Evolutionary conservation across 352 stramenopile genomes (phyloP).

Genomic region (Elongisporangium anandrum): DNA sequence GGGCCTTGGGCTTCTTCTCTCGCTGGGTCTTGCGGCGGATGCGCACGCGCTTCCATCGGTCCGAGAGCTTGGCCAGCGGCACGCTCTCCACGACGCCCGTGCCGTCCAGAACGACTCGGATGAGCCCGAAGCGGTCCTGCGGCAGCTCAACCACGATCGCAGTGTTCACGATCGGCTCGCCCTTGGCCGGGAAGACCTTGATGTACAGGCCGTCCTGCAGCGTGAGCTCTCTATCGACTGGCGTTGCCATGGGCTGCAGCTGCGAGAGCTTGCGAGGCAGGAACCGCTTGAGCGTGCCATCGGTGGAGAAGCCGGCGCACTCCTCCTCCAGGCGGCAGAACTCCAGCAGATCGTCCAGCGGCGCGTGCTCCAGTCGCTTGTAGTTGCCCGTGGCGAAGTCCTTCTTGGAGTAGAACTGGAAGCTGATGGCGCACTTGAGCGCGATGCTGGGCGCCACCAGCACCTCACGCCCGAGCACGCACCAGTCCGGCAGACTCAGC

Average conservation of each 20-base stretch:
- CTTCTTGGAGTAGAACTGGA: slow-evolving; percentile 73
- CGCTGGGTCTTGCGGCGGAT: slow-evolving; percentile 29
- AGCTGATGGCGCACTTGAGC: slow-evolving; percentile 57
- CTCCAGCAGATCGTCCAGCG: slow-evolving; percentile 47
- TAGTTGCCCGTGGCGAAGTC: slow-evolving; percentile 75
- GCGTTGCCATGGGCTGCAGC: slow-evolving; percentile 41
- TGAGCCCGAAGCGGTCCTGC: slow-evolving; percentile 50
- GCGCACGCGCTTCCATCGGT: slow-evolving; percentile 60
- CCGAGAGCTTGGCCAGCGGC: slow-evolving; percentile 46
- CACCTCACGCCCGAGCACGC: slow-evolving; percentile 55
- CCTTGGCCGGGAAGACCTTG: slow-evolving; percentile 49
- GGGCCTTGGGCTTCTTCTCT: slow-evolving; percentile 24
- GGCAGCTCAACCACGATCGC: slow-evolving; percentile 51
- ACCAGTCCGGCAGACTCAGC: slow-evolving; percentile 52
- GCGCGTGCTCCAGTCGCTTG: slow-evolving; percentile 18
- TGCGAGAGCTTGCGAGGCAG: slow-evolving; percentile 71
- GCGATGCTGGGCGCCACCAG: slow-evolving; percentile 56
- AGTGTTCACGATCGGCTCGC: slow-evolving; percentile 39
- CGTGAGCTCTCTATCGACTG: slow-evolving; percentile 11
- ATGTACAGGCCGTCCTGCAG: slow-evolving; percentile 50
- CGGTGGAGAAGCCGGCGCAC: slow-evolving; percentile 66
- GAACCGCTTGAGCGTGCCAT: slow-evolving; percentile 73
- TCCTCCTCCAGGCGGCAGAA: slow-evolving; percentile 60
- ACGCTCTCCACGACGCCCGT: slow-evolving; percentile 41
- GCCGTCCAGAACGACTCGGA: slow-evolving; percentile 60